Evolutionary conservation across 1,139 yeast genomes (phyloP), one percentile per base, ranked within the genome.

Genomic region (Pneumocystis jirovecii): DNA sequence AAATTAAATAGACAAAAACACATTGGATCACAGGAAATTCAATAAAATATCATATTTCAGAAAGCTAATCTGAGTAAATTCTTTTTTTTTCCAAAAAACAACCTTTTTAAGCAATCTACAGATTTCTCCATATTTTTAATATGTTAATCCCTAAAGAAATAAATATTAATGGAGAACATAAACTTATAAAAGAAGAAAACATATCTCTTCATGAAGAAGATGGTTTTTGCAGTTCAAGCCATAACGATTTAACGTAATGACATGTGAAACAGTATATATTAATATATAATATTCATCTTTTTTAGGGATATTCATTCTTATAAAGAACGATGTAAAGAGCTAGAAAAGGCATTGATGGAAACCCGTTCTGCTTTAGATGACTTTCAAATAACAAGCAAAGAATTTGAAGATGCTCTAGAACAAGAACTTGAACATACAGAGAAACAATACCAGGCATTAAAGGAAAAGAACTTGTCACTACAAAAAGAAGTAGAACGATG

Each of bases 311-410:
- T 42, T 42, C 17, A 39, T 12, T 37, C 21, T 1, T 60, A 60
- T 25, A 12, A 42, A 12, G 45, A 39, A 15, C 17, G 61, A 15
- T 60, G 61, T 8, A 60, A 60, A 8, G 75, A 74, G 69, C 71
- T 75, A 42, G 76, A 76, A 69, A 72, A 73, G 15, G 78, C 74
- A 63, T 71, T 76, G 57, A 73, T 74, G n/a, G 78, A 76, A 67
- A 74, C 75, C 66, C 74, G 74, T 59, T 71, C 72, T 35, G 71
- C 76, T 5, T 74, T 76, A 3, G 67, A 72, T 59, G 65, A 39
- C 4, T 45, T 59, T 59, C 59, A 64, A 37, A 57, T 40, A 45
- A 61, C 67, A 15, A 62, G 64, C 6, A 66, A 65, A 29, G 78
- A 75, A 66, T 70, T 76, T 62, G 77, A 76, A 65, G 69, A 68